Evolutionary conservation across 2,329 filamentous ascomycete genomes (phyloP), one percentile per base, ranked within the genome.

Genomic region (Aspergillus tubingensis): DNA sequence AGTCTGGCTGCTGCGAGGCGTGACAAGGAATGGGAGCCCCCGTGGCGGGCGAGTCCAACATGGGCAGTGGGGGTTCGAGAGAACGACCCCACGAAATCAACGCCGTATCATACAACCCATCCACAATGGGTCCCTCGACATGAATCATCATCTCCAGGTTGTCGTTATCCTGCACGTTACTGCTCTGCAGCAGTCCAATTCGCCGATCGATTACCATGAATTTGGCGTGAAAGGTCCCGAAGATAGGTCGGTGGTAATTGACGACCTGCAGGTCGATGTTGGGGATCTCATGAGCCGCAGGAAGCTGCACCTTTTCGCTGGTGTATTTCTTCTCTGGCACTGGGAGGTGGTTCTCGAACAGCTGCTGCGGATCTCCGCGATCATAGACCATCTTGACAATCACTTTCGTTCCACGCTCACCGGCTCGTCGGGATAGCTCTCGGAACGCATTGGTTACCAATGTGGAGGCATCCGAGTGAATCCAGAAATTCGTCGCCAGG

Each of bases 71-170:
- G 2, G 88, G 87, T 0, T 86, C 76, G 0, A 91, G 70, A 1
- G 77, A 75, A 61, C 86, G 87, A 64, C 88, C 81, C 90, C 90
- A 94, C 0, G 87, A 89, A 7, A 92, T 81, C 41, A 92, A 72
- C 0, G 88, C 88, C 64, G 88, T 87, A 64, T 94, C 91, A 70
- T 91, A 92, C 23, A 93, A 75, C 1, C 86, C 86, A 67, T 92
- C 88, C 0, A 93, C 90, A 59, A 93, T 90, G 0, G 89, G 85
- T 0, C 91, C 91, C 75, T 93, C 89, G 0, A 92, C 72, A 58
- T 91, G 89, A 2, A 85, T 81, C 84, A 91, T 87, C 90, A 94
- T 92, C 74, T 94, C 91, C 58, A 92, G 62, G 65, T 94, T 94
- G 67, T 91, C 88, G 56, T 92, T 93, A 64, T 91, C 76, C 65